These are phyloP conservation scores for Fusarium sp. DNA, from an alignment of 2,329 filamentous ascomycete species.

Conservation along the genomic window DNA sequence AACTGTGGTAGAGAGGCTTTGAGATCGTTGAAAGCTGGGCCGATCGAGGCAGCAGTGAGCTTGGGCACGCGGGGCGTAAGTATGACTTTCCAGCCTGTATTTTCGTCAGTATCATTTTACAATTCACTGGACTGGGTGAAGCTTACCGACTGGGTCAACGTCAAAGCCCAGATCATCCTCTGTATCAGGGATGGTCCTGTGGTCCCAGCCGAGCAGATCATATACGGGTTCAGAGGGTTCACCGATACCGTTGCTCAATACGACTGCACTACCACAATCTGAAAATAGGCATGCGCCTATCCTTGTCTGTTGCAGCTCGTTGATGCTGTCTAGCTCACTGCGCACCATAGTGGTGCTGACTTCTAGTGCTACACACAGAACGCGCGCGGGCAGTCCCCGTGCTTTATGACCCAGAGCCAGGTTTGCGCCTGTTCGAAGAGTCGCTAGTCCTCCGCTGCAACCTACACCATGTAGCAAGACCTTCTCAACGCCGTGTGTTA, in stretches of 20 bases:
- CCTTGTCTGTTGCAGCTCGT: constrained; percentile 68
- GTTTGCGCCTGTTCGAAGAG: constrained; percentile 73
- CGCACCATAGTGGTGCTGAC: constrained; percentile 71
- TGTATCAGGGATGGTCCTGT: constrained; percentile 71
- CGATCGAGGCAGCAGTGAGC: constrained; percentile 64
- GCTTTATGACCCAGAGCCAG: constrained; percentile 73
- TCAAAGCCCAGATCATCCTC: constrained; percentile 74
- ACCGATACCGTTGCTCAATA: constrained; percentile 74
- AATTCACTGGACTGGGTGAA: not conserved
- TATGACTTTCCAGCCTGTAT: constrained; percentile 73
- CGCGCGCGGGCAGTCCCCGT: constrained; percentile 68
- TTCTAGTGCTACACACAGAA: constrained; percentile 75
- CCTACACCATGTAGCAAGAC: constrained; percentile 75
- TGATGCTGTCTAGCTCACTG: constrained; percentile 73
- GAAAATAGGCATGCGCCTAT: constrained; percentile 77
- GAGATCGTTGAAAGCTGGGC: constrained; percentile 67
- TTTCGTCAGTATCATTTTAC: constrained; percentile 29
- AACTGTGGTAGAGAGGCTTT: constrained; percentile 61
- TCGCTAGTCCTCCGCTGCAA: constrained; percentile 73
- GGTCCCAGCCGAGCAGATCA: constrained; percentile 74
- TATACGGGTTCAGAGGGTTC: constrained; percentile 62
- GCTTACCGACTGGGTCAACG: constrained; percentile 69
- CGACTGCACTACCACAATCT: constrained; percentile 74
- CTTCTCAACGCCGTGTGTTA: constrained; percentile 71
- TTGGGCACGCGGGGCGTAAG: constrained; percentile 71